Percentiles rank a stretch among this genome's conserved stretches.
phyloP scores from a whole-genome alignment of 116 monocot species.

The Iris pallida region DNA sequence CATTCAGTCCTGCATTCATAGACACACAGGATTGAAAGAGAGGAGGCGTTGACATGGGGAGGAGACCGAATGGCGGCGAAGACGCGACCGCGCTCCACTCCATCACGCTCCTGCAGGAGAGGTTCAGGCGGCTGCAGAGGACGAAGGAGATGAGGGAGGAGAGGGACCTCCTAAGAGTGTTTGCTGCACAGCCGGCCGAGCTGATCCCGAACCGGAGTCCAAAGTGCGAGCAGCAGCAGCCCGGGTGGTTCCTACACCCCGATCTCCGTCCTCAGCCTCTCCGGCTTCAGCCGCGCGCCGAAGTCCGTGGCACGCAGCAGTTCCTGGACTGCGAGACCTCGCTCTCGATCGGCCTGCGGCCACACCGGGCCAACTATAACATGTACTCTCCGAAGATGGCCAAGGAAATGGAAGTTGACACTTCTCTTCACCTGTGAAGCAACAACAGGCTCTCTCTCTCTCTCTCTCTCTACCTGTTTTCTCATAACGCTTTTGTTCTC shows the following conservation, averaged over 20 bases:
- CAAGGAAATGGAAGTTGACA: slow-evolving; percentile 12
- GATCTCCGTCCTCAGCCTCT: background rate
- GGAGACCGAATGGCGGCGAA: slow-evolving; percentile 10
- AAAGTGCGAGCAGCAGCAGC: too few relatives aligned
- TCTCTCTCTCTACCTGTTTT: too few relatives aligned
- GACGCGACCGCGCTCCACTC: slow-evolving; percentile 6
- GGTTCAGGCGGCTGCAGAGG: slow-evolving; percentile 17
- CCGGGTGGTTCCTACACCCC: slow-evolving; percentile 11
- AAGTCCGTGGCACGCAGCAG: background rate
- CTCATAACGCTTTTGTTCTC: too few relatives aligned
- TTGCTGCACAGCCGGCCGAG: background rate
- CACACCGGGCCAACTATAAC: too few relatives aligned
- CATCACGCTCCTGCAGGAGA: slow-evolving; percentile 18
- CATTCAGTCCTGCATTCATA: too few relatives aligned
- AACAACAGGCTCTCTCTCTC: too few relatives aligned
- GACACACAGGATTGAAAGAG: too few relatives aligned
- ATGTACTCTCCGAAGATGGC: background rate
- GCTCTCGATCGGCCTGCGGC: background rate
- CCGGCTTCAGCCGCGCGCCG: background rate
- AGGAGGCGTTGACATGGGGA: background rate
- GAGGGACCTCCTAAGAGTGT: slow-evolving; percentile 17
- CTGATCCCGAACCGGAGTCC: too few relatives aligned
- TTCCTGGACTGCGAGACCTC: background rate
- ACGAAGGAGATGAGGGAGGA: slow-evolving; percentile 16
- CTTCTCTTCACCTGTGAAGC: slow-evolving; percentile 19